Conservation (phyloP, 305 asterid species). For the Lippia alba region DNA sequence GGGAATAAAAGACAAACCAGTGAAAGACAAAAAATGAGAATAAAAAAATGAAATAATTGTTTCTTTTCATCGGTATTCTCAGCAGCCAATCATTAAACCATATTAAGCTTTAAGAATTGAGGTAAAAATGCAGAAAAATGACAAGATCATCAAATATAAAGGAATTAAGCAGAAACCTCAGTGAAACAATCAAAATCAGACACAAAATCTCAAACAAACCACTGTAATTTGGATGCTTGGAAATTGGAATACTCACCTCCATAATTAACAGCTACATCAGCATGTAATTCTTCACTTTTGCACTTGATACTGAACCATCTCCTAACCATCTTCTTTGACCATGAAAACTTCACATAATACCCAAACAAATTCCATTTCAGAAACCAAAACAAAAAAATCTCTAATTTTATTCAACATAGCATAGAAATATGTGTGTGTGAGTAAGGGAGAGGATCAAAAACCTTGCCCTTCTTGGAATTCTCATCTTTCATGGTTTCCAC, state of each 20-base stretch:
- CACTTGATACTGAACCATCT: slow-evolving; percentile 91
- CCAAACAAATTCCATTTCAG: slow-evolving; percentile 43
- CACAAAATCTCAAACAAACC: slow-evolving; percentile 2
- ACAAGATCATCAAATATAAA: slow-evolving; percentile 20
- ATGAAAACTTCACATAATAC: slow-evolving; percentile 72
- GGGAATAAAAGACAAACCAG: slow-evolving; percentile 37
- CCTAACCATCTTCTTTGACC: slow-evolving; percentile 89
- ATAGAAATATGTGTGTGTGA: background rate
- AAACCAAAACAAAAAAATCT: slow-evolving; percentile 14
- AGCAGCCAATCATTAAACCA: slow-evolving; percentile 41
- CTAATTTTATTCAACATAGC: slow-evolving; percentile 9
- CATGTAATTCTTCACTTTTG: slow-evolving; percentile 66
- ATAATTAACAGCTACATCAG: slow-evolving; percentile 70
- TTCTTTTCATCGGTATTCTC: slow-evolving; percentile 33
- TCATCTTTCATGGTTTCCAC: slow-evolving; percentile 87
- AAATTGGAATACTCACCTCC: slow-evolving; percentile 58
- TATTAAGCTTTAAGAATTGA: slow-evolving; percentile 21
- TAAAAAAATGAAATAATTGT: slow-evolving; percentile 30
- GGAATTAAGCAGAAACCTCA: slow-evolving; percentile 1
- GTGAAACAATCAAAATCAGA: background rate
- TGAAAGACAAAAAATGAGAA: slow-evolving; percentile 51
- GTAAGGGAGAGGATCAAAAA: slow-evolving; percentile 28
- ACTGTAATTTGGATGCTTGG: background rate
- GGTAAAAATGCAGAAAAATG: slow-evolving; percentile 12
- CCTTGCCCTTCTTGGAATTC: slow-evolving; percentile 81